phyloP scores from a whole-genome alignment of 2,329 filamentous ascomycete genomes.

The Sordariomycetes sp. region DNA sequence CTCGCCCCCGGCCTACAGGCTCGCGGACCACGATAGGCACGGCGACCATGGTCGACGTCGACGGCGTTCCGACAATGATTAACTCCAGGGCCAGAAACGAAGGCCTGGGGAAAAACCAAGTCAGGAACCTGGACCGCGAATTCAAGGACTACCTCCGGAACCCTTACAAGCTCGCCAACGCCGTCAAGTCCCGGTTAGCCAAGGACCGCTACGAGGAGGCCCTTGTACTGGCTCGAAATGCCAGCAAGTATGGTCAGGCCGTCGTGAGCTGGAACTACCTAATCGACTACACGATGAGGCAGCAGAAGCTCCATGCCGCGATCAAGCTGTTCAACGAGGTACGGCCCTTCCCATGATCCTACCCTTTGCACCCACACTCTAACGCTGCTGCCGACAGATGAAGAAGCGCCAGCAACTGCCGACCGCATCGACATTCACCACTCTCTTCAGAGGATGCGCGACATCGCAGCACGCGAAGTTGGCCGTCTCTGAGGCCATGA shows the following conservation, averaged over 20 bases:
- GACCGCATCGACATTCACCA: conserved; percentile 73
- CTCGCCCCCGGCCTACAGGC: background rate
- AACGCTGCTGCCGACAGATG: conserved; percentile 50
- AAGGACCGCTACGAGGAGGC: conserved; percentile 56
- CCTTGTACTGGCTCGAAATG: conserved; percentile 53
- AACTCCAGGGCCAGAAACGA: background rate
- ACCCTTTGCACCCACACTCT: conserved; percentile 8
- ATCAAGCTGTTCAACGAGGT: conserved; percentile 86
- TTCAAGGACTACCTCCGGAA: conserved; percentile 46
- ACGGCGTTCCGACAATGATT: background rate
- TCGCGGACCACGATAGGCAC: background rate
- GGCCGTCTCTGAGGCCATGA: conserved; percentile 58
- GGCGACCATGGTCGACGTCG: background rate
- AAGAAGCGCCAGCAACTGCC: conserved; percentile 82
- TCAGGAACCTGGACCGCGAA: background rate
- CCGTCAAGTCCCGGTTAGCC: conserved; percentile 50
- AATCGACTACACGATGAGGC: conserved; percentile 58
- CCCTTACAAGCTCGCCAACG: conserved; percentile 60
- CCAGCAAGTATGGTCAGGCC: conserved; percentile 54
- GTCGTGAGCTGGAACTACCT: conserved; percentile 82
- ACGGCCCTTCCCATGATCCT: conserved; percentile 11
- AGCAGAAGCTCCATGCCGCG: conserved; percentile 50
- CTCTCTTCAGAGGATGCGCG: conserved; percentile 67
- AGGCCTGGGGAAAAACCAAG: background rate
- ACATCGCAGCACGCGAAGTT: conserved; percentile 44